Conservation (phyloP, 768 basidiomycete species). For the Leucocoprinus sp. region DNA sequence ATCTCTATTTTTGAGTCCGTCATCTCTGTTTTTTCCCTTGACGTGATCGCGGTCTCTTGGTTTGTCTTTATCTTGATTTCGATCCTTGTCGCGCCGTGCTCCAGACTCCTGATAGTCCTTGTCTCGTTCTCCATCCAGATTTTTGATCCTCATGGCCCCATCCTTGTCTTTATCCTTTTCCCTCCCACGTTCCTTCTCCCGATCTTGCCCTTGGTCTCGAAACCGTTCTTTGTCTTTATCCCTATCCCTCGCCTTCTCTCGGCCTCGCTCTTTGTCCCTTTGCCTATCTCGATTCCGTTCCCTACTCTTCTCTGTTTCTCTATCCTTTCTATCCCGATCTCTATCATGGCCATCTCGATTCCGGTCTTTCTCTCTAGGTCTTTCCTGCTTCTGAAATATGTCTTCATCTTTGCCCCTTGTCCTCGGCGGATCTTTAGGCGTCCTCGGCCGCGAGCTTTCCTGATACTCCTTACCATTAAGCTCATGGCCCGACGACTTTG, state of each 20-base stretch:
- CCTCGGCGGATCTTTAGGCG: not conserved
- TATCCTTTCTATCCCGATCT: not conserved
- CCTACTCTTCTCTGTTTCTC: not conserved
- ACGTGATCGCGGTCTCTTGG: slow-evolving; percentile 15
- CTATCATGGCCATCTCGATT: not conserved
- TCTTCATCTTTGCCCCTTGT: not conserved
- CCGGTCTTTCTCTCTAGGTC: not conserved
- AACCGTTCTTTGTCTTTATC: slow-evolving; percentile 9
- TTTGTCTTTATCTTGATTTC: slow-evolving; percentile 14
- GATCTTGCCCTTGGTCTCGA: slow-evolving; percentile 4
- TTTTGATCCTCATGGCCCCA: slow-evolving; percentile 4
- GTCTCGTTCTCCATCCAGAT: slow-evolving; percentile 13
- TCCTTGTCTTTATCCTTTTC: slow-evolving; percentile 12
- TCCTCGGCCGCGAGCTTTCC: not conserved
- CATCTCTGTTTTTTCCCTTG: slow-evolving; percentile 6
- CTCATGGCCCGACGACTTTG: not conserved
- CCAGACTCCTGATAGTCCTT: slow-evolving; percentile 13
- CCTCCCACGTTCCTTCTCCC: slow-evolving; percentile 11
- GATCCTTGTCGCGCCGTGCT: slow-evolving; percentile 13
- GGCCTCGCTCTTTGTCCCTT: slow-evolving; percentile 3
- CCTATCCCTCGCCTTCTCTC: slow-evolving; percentile 9
- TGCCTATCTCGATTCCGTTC: slow-evolving; percentile 2
- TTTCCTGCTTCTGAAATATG: not conserved
- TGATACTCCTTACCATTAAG: not conserved
- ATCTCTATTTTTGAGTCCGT: slow-evolving; percentile 13